A percentile compares a stretch with the other conserved stretches of the same genome.
phyloP scores from a whole-genome alignment of 1,139 yeast species.

The Lodderomyces jiufengensis region DNA sequence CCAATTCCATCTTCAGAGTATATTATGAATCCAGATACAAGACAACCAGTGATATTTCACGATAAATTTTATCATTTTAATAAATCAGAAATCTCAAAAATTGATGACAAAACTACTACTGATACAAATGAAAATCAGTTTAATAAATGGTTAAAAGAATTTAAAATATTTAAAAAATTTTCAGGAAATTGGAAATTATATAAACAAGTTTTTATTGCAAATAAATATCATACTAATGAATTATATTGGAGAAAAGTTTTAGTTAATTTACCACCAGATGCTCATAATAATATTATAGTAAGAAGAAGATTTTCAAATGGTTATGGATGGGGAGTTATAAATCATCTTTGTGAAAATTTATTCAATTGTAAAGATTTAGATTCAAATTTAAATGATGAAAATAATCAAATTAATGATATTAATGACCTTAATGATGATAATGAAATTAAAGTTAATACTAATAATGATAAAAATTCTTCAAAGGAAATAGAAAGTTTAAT shows the following conservation, averaged over 20 bases:
- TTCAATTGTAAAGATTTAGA: conserved; percentile 4
- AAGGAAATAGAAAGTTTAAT: too few relatives aligned
- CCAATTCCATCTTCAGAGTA: conserved; percentile 39
- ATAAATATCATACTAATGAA: conserved; percentile 70
- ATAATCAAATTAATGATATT: too few relatives aligned
- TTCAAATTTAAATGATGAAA: too few relatives aligned
- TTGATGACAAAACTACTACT: conserved; percentile 9
- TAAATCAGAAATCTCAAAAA: conserved; percentile 48
- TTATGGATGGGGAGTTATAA: conserved; percentile 92
- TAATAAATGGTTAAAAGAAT: conserved; percentile 9
- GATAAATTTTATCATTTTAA: conserved; percentile 69
- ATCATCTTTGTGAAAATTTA: conserved; percentile 29
- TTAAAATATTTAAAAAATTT: conserved; percentile 14
- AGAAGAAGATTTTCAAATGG: conserved; percentile 88
- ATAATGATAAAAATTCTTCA: not conserved
- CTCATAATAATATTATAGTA: conserved; percentile 91
- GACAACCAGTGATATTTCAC: conserved; percentile 67
- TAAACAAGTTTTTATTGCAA: conserved; percentile 68
- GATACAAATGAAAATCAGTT: conserved; percentile 5
- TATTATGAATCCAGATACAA: conserved; percentile 33
- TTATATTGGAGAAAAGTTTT: conserved; percentile 90
- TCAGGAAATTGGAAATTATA: conserved; percentile 44
- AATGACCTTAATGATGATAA: not conserved
- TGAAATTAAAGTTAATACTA: not conserved
- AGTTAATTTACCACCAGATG: conserved; percentile 85